Evolutionary conservation across 2,329 filamentous ascomycete species (phyloP).

Genomic region (Camillea tinctor): DNA sequence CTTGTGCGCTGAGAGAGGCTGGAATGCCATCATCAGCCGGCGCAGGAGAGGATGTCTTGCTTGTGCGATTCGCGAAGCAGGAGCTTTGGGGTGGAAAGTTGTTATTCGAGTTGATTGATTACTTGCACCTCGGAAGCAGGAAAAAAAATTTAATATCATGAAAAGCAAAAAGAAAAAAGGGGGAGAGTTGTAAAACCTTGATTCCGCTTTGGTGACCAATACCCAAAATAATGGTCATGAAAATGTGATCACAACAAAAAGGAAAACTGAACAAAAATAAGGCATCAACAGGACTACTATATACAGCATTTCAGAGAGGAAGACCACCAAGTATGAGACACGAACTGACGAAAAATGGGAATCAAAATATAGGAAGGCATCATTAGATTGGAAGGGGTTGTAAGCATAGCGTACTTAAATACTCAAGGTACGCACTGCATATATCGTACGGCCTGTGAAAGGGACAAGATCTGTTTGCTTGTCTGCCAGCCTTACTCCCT

Average conservation of each 20-base stretch:
- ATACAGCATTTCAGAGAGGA: not conserved
- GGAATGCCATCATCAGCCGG: slow-evolving; percentile 70
- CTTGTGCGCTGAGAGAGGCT: slow-evolving; percentile 70
- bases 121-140: not conserved
- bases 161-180: not conserved
- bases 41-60: slow-evolving; percentile 66
- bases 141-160: not conserved
- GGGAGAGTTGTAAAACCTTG: not conserved
- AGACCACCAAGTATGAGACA: not conserved
- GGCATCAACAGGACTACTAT: not conserved
- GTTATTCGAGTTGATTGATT: slow-evolving; percentile 58
- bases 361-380: not conserved
- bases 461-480: not conserved
- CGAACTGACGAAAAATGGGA: not conserved
- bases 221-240: not conserved
- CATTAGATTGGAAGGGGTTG: not conserved
- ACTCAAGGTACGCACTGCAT: not conserved
- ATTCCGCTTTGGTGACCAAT: not conserved
- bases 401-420: not conserved
- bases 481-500: too few relatives aligned
- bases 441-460: not conserved
- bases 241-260: not conserved
- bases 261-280: not conserved
- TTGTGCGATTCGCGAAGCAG: slow-evolving; percentile 74
- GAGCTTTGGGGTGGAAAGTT: slow-evolving; percentile 66